Evolutionary conservation across 208 protist genomes (phyloP).

Genomic region (Trypanosoma vivax): DNA sequence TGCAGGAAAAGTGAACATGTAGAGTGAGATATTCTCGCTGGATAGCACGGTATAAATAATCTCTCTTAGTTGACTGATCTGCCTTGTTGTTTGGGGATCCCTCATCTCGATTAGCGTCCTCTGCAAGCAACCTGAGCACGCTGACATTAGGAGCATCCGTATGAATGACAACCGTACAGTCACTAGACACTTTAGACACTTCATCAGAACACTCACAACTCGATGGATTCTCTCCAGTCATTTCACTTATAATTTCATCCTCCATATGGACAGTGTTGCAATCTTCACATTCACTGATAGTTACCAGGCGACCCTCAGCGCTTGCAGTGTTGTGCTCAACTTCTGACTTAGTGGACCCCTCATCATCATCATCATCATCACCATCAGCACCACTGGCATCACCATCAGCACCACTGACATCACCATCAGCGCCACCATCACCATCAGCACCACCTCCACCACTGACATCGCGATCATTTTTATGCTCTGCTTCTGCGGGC

Average conservation of each 20-base stretch:
- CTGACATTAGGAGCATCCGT: not conserved
- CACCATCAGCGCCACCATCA: not conserved
- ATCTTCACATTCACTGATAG: too few species aligned
- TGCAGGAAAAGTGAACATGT: constrained; percentile 17
- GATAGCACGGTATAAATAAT: not conserved
- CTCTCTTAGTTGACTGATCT: not conserved
- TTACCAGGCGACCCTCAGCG: too few species aligned
- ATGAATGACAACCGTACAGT: constrained; percentile 12
- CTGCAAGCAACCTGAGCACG: not conserved
- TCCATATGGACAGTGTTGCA: too few species aligned
- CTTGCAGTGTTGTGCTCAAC: not conserved
- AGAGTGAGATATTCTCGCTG: constrained; percentile 16
- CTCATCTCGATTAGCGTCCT: not conserved
- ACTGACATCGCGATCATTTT: not conserved
- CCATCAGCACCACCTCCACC: not conserved
- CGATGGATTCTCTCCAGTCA: not conserved
- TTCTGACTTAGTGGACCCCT: not conserved
- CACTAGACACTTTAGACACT: not conserved
- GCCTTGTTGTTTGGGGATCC: not conserved
- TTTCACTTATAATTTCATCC: too few species aligned
- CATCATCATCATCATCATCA: not conserved
- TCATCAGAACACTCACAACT: not conserved
- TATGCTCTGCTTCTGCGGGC: not conserved
- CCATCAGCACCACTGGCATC: not conserved
- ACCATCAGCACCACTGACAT: not conserved